These are phyloP conservation scores for Metschnikowia lochheadii DNA, from an alignment of 805 yeast species.

Conservation along the genomic window DNA sequence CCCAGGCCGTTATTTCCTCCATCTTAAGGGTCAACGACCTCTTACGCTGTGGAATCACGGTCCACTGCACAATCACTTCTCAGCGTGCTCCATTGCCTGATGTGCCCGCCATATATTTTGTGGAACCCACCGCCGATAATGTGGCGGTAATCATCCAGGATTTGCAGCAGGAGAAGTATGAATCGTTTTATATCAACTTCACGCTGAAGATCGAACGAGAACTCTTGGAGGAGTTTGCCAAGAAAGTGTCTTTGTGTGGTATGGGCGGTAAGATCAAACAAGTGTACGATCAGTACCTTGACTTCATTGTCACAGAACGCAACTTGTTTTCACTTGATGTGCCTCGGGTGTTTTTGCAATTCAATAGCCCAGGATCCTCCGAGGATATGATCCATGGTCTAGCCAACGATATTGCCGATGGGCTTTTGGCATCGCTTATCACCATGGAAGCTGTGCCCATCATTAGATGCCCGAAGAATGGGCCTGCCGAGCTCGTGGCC, in stretches of 20 bases:
- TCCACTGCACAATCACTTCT: constrained; percentile 71
- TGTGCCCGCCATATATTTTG: constrained; percentile 90
- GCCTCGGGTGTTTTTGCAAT: constrained; percentile 56
- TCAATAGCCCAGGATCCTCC: constrained; percentile 66
- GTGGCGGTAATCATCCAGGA: constrained; percentile 67
- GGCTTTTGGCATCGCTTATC: constrained; percentile 73
- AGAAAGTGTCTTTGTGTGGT: constrained; percentile 68
- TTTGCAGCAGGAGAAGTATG: constrained; percentile 69
- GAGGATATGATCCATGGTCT: constrained; percentile 69
- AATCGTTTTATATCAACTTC: constrained; percentile 78
- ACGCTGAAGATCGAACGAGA: constrained; percentile 75
- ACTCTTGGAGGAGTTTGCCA: constrained; percentile 83
- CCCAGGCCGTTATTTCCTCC: constrained; percentile 83
- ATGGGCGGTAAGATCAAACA: constrained; percentile 73
- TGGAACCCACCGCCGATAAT: constrained; percentile 81
- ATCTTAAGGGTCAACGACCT: constrained; percentile 91
- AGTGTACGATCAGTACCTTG: constrained; percentile 90
- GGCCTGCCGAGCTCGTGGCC: constrained; percentile 94
- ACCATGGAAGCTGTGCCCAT: constrained; percentile 82
- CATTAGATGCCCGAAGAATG: constrained; percentile 85
- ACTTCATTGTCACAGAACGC: constrained; percentile 90
- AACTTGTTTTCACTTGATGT: constrained; percentile 78
- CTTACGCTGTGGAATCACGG: constrained; percentile 85
- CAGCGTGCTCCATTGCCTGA: constrained; percentile 84
- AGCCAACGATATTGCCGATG: constrained; percentile 71